phyloP scores from a whole-genome alignment of 768 basidiomycete genomes.

The Phylloporus sp. region DNA sequence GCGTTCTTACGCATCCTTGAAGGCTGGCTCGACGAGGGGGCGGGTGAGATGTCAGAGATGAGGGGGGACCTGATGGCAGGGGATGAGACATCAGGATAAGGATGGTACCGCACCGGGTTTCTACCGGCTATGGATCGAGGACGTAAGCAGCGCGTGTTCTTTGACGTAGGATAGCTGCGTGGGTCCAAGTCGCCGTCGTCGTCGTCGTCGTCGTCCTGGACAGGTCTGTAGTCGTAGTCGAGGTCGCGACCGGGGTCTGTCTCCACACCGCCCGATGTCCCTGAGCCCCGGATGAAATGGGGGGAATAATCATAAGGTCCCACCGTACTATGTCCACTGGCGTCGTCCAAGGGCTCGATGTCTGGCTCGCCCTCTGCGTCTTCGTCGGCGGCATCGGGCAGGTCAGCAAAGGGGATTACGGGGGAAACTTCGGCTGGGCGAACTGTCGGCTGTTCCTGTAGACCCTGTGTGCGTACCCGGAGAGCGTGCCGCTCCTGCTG shows the following conservation, averaged over 20 bases:
- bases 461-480: constrained; percentile 30
- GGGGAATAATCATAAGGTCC: constrained; percentile 21
- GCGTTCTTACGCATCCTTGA: constrained; percentile 33
- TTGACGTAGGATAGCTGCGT: constrained; percentile 33
- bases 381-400: constrained; percentile 30
- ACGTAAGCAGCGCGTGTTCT: constrained; percentile 36
- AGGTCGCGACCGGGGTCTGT: constrained; percentile 22
- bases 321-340: constrained; percentile 29
- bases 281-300: constrained; percentile 20
- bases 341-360: constrained; percentile 24
- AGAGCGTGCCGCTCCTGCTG: constrained; percentile 29
- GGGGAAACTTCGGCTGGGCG: constrained; percentile 33
- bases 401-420: constrained; percentile 27
- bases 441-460: constrained; percentile 31
- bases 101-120: constrained; percentile 33
- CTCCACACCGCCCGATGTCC: constrained; percentile 23
- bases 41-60: constrained; percentile 28
- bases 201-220: constrained; percentile 31
- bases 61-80: constrained; percentile 31
- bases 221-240: constrained; percentile 29
- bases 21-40: constrained; percentile 21
- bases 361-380: constrained; percentile 36
- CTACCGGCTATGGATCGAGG: constrained; percentile 32
- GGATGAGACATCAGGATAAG: constrained; percentile 26
- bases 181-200: constrained; percentile 35